Percentiles rank a stretch among this genome's conserved stretches.
Evolutionary conservation across 306 rosid genomes (phyloP).

Genomic region (Pterocarpus santalinus): DNA sequence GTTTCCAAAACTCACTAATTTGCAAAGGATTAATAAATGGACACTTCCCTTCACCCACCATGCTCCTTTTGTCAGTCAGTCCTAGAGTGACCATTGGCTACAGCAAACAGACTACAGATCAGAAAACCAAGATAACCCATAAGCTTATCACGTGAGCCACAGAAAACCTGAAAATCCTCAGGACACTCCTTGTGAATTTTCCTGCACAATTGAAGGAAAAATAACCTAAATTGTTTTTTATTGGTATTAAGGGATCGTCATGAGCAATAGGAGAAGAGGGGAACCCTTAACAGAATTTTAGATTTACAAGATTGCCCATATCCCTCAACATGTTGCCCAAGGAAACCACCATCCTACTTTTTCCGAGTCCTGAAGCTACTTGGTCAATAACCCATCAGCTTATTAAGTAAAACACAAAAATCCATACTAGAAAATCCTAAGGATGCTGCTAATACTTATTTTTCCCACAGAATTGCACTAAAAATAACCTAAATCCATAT

Average conservation of each 20-base stretch:
- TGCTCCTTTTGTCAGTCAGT: slow-evolving; percentile 9
- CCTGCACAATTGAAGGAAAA: slow-evolving; percentile 21
- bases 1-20: background rate
- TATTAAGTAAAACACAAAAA: background rate
- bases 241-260: slow-evolving; percentile 8
- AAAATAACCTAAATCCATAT: slow-evolving; percentile 4
- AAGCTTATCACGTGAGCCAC: slow-evolving; percentile 17
- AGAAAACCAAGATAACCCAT: slow-evolving; percentile 10
- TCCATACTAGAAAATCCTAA: slow-evolving; percentile 22
- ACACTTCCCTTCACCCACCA: slow-evolving; percentile 39
- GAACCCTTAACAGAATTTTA: background rate
- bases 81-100: background rate
- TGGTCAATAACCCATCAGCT: background rate
- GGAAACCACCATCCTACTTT: background rate
- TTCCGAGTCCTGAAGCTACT: background rate
- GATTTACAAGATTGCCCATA: background rate
- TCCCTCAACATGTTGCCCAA: background rate
- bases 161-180: slow-evolving; percentile 24
- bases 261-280: background rate
- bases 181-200: slow-evolving; percentile 4
- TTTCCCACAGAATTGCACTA: slow-evolving; percentile 19
- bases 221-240: background rate
- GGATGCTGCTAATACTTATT: background rate
- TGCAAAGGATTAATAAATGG: slow-evolving; percentile 2
- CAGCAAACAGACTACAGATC: background rate